Evolutionary conservation across 192 early-diverging fungal genomes (phyloP).

Genomic region (Gaertneriomyces sp.): DNA sequence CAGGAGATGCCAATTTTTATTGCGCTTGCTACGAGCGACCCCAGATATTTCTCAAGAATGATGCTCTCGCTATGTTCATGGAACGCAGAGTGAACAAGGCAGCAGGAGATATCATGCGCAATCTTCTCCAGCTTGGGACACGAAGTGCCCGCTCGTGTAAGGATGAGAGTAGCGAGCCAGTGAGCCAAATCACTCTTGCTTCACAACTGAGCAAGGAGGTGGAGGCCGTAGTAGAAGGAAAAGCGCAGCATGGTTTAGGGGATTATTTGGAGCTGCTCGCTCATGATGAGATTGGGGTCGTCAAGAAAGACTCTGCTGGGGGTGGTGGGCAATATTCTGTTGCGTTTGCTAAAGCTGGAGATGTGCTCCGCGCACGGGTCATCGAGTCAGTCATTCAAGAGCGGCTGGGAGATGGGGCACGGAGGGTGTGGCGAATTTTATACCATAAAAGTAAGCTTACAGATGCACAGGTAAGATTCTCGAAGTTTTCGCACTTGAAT

Average conservation of each 20-base stretch:
- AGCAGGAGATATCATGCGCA: conserved; percentile 33
- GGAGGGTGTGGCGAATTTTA: conserved; percentile 44
- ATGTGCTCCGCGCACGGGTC: conserved; percentile 15
- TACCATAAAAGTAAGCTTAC: conserved; percentile 35
- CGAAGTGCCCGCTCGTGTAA: conserved; percentile 32
- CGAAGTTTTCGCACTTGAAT: background rate
- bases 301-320: conserved; percentile 37
- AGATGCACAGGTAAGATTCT: conserved; percentile 36
- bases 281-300: conserved; percentile 30
- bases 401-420: conserved; percentile 33
- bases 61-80: conserved; percentile 23
- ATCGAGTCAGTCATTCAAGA: conserved; percentile 38
- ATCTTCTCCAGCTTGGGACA: conserved; percentile 21
- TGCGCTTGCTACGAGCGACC: conserved; percentile 25
- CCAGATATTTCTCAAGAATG: conserved; percentile 33
- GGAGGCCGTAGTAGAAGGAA: conserved; percentile 17
- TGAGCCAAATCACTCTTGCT: conserved; percentile 23
- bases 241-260: conserved; percentile 9
- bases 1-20: conserved; percentile 22
- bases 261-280: conserved; percentile 41
- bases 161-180: conserved; percentile 19
- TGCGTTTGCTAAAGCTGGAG: conserved; percentile 14
- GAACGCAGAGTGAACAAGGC: conserved; percentile 30
- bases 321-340: conserved; percentile 40
- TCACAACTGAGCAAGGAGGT: conserved; percentile 7